Conservation (phyloP, 2,329 filamentous ascomycete genomes). For the Exophiala bonariae region DNA sequence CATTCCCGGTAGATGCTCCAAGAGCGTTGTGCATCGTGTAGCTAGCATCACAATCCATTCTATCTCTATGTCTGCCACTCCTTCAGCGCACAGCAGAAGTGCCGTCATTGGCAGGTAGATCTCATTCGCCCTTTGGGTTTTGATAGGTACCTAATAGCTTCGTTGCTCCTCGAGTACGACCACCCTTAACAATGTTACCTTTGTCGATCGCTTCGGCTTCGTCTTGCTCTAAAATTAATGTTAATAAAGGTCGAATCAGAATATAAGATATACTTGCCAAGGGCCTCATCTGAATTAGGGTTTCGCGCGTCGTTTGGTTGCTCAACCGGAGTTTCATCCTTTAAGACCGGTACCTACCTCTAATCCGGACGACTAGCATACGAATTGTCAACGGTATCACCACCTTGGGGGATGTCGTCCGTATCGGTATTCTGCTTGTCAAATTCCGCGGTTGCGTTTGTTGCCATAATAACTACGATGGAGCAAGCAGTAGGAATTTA, state of each 20-base stretch:
- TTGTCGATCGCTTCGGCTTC: slow-evolving; percentile 5
- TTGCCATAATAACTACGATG: neutral
- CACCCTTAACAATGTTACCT: slow-evolving; percentile 1
- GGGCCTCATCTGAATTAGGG: neutral
- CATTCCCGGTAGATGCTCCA: neutral
- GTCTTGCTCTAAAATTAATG: slow-evolving; percentile 2
- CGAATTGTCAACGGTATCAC: slow-evolving; percentile 5
- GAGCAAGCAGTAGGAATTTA: too few relatives aligned
- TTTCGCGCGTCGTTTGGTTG: slow-evolving; percentile 5
- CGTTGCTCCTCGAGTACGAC: slow-evolving; percentile 4
- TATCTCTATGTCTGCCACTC: too few relatives aligned
- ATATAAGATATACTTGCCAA: neutral
- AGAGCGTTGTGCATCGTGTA: neutral
- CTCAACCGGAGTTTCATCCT: slow-evolving; percentile 4
- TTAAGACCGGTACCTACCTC: neutral
- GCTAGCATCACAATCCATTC: too few relatives aligned
- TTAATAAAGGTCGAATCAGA: neutral
- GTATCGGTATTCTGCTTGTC: slow-evolving; percentile 4
- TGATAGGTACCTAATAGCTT: slow-evolving; percentile 2
- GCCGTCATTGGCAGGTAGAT: slow-evolving; percentile 1
- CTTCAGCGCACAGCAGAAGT: slow-evolving; percentile 5
- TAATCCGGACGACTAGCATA: slow-evolving; percentile 2
- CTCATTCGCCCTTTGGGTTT: slow-evolving; percentile 1
- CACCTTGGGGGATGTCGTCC: slow-evolving; percentile 4
- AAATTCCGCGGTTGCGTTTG: slow-evolving; percentile 3